A percentile compares a stretch with the other conserved stretches of the same genome.
Evolutionary conservation across 208 protist species (phyloP).

Genomic region (Trypanosoma melophagium): DNA sequence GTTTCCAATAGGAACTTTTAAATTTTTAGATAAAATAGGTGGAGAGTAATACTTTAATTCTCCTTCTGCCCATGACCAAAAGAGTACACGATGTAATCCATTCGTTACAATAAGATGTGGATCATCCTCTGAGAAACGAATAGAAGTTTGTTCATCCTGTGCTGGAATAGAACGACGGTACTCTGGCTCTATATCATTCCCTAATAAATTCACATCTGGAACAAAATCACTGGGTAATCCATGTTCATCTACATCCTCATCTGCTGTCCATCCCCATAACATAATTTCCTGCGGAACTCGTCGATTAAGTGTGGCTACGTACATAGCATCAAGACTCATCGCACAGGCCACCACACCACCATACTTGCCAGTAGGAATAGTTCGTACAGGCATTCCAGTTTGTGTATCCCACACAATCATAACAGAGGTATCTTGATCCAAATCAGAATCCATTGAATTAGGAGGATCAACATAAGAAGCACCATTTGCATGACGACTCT

Average conservation of each 20-base stretch:
- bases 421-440: conserved; percentile 32
- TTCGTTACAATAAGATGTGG: conserved; percentile 86
- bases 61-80: conserved; percentile 88
- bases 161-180: conserved; percentile 71
- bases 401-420: conserved; percentile 95
- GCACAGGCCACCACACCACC: conserved; percentile 85
- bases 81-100: conserved; percentile 85
- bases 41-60: conserved; percentile 90
- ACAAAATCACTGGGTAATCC: not conserved
- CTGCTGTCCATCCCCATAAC: conserved; percentile 90
- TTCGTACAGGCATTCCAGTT: conserved; percentile 81
- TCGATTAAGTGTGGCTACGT: conserved; percentile 88
- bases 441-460: not conserved
- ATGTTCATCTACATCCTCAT: conserved; percentile 17
- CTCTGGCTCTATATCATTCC: conserved; percentile 44
- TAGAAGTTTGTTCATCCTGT: conserved; percentile 83
- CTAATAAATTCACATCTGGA: conserved; percentile 17
- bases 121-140: conserved; percentile 84
- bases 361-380: conserved; percentile 70
- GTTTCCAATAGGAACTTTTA: conserved; percentile 85
- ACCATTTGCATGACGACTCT: conserved; percentile 1
- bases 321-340: conserved; percentile 87
- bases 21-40: conserved; percentile 65
- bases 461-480: too few relatives aligned
- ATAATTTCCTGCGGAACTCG: conserved; percentile 86